These are phyloP conservation scores for Quercus parvula DNA, from an alignment of 306 rosid genomes.

Conservation along the genomic window DNA sequence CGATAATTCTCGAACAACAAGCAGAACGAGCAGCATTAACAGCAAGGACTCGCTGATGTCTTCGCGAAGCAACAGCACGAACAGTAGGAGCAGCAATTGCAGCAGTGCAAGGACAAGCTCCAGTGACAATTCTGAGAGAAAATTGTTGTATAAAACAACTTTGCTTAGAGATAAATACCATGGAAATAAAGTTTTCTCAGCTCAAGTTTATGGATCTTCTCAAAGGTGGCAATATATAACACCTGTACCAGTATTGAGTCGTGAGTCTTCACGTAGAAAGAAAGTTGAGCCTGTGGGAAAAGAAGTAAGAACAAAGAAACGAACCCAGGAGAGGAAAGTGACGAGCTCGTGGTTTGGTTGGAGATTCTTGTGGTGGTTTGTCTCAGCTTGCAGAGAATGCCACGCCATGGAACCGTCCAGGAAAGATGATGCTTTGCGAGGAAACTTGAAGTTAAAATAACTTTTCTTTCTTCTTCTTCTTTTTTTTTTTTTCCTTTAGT, in stretches of 20 bases:
- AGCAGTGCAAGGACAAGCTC: conserved; percentile 81
- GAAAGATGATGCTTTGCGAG: conserved; percentile 15
- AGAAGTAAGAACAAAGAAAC: neutral
- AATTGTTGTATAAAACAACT: conserved; percentile 17
- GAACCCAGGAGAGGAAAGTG: conserved; percentile 4
- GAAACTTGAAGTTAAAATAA: conserved; percentile 25
- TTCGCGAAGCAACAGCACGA: conserved; percentile 78
- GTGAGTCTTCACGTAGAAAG: conserved; percentile 48
- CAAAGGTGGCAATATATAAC: conserved; percentile 84
- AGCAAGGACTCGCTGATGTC: conserved; percentile 60
- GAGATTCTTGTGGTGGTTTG: conserved; percentile 68
- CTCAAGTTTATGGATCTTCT: conserved; percentile 45
- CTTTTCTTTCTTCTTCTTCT: neutral
- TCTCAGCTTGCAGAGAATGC: conserved; percentile 58
- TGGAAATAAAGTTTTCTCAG: conserved; percentile 21
- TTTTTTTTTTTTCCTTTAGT: neutral
- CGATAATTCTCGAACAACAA: conserved; percentile 19
- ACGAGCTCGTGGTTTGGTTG: conserved; percentile 24
- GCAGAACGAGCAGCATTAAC: conserved; percentile 58
- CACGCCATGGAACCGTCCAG: conserved; percentile 73
- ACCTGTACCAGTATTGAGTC: conserved; percentile 48
- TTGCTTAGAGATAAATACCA: neutral
- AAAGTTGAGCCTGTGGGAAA: conserved; percentile 16
- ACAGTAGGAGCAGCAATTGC: conserved; percentile 63
- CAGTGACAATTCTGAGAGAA: conserved; percentile 56